Evolutionary conservation across 768 basidiomycete genomes (phyloP), one percentile per base, ranked within the genome.

Genomic region (Termitomyces sp.): DNA sequence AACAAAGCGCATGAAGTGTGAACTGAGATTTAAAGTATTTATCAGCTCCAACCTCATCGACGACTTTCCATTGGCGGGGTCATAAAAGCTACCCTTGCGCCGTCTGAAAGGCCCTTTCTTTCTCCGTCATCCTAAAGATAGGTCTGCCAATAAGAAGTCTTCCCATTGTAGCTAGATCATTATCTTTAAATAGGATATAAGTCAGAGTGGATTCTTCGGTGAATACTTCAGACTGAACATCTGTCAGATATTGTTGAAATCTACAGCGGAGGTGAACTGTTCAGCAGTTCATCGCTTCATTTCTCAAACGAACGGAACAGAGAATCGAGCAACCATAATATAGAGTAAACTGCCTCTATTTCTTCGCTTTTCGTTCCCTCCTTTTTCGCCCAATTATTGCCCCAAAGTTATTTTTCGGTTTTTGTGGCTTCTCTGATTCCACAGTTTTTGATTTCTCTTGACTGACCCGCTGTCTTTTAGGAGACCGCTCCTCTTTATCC

Each of bases 351-450:
- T 41, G 15, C 24, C 27, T 51, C 53, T 58, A 65, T 42, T 74
- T 76, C 24, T 70, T 71, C 15, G 64, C 70, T 70, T 81, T 88
- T 48, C 86, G 76, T 70, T 87, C 81, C 67, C 86, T 88, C 55
- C 92, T 79, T 75, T 93, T 94, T 66, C 89, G 78, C 15, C 92
- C 91, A 63, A 94, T 94, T 36, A 93, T 63, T 7, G 85, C 79
- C 6, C 91, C 90, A 39, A 92, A 64, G 2, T 76, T 75, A 39
- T 80, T 76, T 27, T 76, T 76, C 1, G 70, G 47, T 56, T 64
- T 69, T 24, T 63, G 58, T 2, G 63, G 65, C 66, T 62, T 60
- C 61, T 63, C 63, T 9, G 54, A 4, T 57, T 64, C 60, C 24
- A 34, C 45, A 11, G 54, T 9, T 59, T 61, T 63, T 20, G 59